These are phyloP conservation scores for Pseudogymnoascus sp. DNA, from an alignment of 2,329 filamentous ascomycete genomes.

Conservation along the genomic window DNA sequence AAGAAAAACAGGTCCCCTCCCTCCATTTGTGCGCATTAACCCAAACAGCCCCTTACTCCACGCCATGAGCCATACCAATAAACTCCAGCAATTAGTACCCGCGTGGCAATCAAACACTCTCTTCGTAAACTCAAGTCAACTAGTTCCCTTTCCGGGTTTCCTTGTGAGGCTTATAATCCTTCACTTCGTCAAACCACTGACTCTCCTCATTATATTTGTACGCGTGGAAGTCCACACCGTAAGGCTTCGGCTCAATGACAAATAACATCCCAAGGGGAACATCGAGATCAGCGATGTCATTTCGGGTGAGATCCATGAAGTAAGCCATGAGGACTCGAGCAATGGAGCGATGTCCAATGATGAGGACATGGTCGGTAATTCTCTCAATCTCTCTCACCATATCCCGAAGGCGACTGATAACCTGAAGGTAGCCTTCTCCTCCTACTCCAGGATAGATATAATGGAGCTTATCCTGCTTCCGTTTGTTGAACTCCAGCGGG, in stretches of 20 bases:
- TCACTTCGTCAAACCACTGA: slow-evolving; percentile 77
- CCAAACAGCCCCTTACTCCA: neutral
- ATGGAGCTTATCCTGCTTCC: slow-evolving; percentile 78
- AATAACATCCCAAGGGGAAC: slow-evolving; percentile 91
- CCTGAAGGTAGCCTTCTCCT: slow-evolving; percentile 91
- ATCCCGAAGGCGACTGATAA: slow-evolving; percentile 88
- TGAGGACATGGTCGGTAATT: slow-evolving; percentile 89
- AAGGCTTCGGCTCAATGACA: slow-evolving; percentile 93
- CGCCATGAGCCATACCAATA: neutral
- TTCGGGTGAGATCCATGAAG: slow-evolving; percentile 83
- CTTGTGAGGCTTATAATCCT: slow-evolving; percentile 69
- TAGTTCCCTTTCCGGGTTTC: slow-evolving; percentile 29
- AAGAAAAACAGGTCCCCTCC: neutral
- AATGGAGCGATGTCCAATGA: slow-evolving; percentile 88
- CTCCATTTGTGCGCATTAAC: neutral
- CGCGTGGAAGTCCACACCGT: slow-evolving; percentile 93
- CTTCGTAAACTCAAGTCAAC: neutral
- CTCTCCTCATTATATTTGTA: slow-evolving; percentile 77
- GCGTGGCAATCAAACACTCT: neutral
- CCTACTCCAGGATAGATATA: slow-evolving; percentile 96
- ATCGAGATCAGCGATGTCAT: slow-evolving; percentile 90
- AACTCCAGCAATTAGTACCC: neutral
- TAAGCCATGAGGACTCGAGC: slow-evolving; percentile 91
- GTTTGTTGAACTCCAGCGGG: slow-evolving; percentile 72
- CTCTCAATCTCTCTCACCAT: slow-evolving; percentile 97